Evolutionary conservation across 768 basidiomycete genomes (phyloP).

Genomic region (Lentinus brumalis): DNA sequence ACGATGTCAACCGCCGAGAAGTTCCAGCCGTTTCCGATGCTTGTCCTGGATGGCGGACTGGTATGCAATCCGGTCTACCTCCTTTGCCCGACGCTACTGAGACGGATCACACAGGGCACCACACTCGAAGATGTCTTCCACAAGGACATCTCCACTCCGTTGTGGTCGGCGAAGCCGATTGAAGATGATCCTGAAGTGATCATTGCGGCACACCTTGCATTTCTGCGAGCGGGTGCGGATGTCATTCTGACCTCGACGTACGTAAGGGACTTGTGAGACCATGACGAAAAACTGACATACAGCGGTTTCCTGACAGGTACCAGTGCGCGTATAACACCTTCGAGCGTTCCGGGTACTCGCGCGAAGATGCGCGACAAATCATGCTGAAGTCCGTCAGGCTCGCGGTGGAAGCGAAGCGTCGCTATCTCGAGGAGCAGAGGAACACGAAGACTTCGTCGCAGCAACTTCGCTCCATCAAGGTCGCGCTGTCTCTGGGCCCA

Average conservation of each 20-base stretch:
- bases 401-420: constrained; percentile 47
- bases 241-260: constrained; percentile 75
- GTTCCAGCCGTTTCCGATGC: background rate
- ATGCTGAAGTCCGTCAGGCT: constrained; percentile 58
- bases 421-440: constrained; percentile 31
- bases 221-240: constrained; percentile 64
- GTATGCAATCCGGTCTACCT: constrained; percentile 2
- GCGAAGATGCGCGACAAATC: constrained; percentile 42
- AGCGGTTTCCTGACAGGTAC: constrained; percentile 46
- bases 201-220: constrained; percentile 60
- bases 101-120: constrained; percentile 50
- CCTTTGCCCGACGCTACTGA: background rate
- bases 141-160: constrained; percentile 50
- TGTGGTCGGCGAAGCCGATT: constrained; percentile 75
- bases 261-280: constrained; percentile 13
- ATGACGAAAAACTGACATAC: background rate
- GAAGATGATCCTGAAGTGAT: constrained; percentile 54
- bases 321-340: constrained; percentile 64
- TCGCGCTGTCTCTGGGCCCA: constrained; percentile 75
- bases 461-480: constrained; percentile 33
- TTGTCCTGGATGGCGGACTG: constrained; percentile 23
- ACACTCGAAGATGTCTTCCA: constrained; percentile 56
- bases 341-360: constrained; percentile 49
- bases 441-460: constrained; percentile 2
- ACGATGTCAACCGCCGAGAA: background rate